phyloP scores from a whole-genome alignment of 345 rosid species.

The Brassica rapa region DNA sequence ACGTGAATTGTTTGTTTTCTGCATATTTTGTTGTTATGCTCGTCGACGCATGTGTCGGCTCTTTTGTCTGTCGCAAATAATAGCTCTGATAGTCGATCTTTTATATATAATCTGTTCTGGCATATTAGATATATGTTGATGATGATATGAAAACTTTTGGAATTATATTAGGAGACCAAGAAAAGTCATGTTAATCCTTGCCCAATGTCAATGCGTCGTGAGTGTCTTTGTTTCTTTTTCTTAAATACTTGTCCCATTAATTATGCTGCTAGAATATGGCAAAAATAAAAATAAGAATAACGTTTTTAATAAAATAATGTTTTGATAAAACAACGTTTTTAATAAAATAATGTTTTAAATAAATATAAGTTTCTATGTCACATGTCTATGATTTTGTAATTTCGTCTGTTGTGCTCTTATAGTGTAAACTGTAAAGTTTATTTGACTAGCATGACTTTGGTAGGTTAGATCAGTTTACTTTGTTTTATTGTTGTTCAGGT shows the following conservation, averaged over 20 bases:
- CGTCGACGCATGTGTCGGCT: slow-evolving; percentile 10
- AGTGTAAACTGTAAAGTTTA: not conserved
- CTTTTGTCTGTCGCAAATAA: not conserved
- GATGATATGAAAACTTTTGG: not conserved
- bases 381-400: not conserved
- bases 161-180: not conserved
- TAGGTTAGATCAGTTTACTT: not conserved
- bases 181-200: not conserved
- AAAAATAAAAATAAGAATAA: not conserved
- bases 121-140: not conserved
- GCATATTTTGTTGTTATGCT: not conserved
- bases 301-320: not conserved
- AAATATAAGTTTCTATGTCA: not conserved
- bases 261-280: not conserved
- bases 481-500: not conserved
- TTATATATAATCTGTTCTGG: not conserved
- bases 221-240: not conserved
- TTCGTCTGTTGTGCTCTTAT: not conserved
- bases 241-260: not conserved
- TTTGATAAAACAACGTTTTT: not conserved
- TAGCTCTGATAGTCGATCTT: not conserved
- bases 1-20: not conserved
- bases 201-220: not conserved
- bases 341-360: no score
- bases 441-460: slow-evolving; percentile 9